Conservation (phyloP, 2,329 filamentous ascomycete species). For the Albifimbria verrucaria region DNA sequence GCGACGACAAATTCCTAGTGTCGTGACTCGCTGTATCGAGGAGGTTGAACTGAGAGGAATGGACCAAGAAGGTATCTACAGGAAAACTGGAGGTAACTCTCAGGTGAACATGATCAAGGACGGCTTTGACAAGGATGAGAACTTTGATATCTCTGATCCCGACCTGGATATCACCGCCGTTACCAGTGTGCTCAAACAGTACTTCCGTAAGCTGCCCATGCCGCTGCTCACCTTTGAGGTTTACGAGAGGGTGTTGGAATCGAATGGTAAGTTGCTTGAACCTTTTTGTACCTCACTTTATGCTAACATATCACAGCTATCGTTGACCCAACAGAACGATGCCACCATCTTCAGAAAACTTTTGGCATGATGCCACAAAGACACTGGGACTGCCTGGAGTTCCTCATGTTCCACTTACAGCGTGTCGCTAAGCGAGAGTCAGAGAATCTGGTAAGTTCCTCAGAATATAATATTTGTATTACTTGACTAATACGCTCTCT, state of each 20-base stretch:
- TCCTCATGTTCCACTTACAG: slow-evolving; percentile 88
- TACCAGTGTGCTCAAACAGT: slow-evolving; percentile 94
- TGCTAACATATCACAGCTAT: slow-evolving; percentile 48
- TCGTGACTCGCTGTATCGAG: slow-evolving; percentile 91
- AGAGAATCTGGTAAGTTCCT: slow-evolving; percentile 68
- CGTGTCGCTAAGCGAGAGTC: slow-evolving; percentile 78
- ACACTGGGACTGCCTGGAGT: slow-evolving; percentile 87
- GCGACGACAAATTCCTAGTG: slow-evolving; percentile 81
- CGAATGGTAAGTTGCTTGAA: slow-evolving; percentile 56
- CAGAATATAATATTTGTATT: too few species aligned
- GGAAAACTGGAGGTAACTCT: slow-evolving; percentile 91
- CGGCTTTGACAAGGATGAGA: slow-evolving; percentile 81
- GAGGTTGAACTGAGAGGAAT: slow-evolving; percentile 95
- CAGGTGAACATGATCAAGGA: slow-evolving; percentile 88
- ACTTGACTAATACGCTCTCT: too few species aligned
- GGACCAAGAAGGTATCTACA: slow-evolving; percentile 96
- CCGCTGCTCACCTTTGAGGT: slow-evolving; percentile 90
- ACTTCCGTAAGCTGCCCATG: slow-evolving; percentile 87
- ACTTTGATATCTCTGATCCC: slow-evolving; percentile 90
- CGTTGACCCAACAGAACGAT: slow-evolving; percentile 62
- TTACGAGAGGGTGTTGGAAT: slow-evolving; percentile 85
- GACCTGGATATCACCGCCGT: slow-evolving; percentile 94
- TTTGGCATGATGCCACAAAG: slow-evolving; percentile 76
- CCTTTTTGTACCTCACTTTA: background rate
- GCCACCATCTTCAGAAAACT: slow-evolving; percentile 67